A percentile compares a stretch with the other conserved stretches of the same genome.
Conservation (phyloP, 1,284 basidiomycete genomes). For the Cutaneotrichosporon sp. region DNA sequence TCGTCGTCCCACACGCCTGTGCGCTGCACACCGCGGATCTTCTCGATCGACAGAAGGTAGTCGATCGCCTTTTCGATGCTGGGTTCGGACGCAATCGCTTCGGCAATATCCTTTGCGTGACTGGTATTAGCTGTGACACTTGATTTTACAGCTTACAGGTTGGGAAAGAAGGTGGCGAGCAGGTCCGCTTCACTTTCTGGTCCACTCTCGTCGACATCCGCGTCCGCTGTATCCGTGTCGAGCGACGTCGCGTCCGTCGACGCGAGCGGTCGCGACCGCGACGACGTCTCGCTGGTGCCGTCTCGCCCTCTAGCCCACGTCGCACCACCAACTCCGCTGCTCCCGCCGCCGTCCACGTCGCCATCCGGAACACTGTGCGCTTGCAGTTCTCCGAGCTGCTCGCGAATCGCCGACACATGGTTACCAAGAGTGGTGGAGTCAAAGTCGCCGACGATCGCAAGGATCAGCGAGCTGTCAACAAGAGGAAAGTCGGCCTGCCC, state of each 20-base stretch:
- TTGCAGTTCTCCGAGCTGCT: slow-evolving; percentile 42
- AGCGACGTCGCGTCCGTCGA: too few species aligned
- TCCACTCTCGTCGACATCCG: background rate
- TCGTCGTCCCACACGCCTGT: slow-evolving; percentile 35
- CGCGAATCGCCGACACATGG: slow-evolving; percentile 29
- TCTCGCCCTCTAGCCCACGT: too few species aligned
- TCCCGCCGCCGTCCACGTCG: too few species aligned
- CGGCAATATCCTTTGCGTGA: slow-evolving; percentile 9
- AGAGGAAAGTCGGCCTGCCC: slow-evolving; percentile 41
- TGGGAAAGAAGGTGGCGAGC: slow-evolving; percentile 30
- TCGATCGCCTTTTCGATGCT: slow-evolving; percentile 32
- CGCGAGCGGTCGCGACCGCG: too few species aligned
- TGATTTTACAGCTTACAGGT: slow-evolving; percentile 18
- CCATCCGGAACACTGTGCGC: slow-evolving; percentile 41
- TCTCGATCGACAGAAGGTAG: slow-evolving; percentile 38
- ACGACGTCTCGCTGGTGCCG: too few species aligned
- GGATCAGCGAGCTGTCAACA: slow-evolving; percentile 39
- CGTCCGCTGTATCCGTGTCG: too few species aligned
- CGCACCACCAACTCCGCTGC: too few species aligned
- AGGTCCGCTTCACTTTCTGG: slow-evolving; percentile 18
- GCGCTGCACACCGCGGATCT: slow-evolving; percentile 30
- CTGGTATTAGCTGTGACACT: background rate
- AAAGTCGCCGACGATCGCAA: slow-evolving; percentile 40
- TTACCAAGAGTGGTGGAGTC: slow-evolving; percentile 21
- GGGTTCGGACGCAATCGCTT: slow-evolving; percentile 23